These are phyloP conservation scores for Sugiyamaella castrensis DNA, from an alignment of 1,139 yeast genomes.

Conservation along the genomic window DNA sequence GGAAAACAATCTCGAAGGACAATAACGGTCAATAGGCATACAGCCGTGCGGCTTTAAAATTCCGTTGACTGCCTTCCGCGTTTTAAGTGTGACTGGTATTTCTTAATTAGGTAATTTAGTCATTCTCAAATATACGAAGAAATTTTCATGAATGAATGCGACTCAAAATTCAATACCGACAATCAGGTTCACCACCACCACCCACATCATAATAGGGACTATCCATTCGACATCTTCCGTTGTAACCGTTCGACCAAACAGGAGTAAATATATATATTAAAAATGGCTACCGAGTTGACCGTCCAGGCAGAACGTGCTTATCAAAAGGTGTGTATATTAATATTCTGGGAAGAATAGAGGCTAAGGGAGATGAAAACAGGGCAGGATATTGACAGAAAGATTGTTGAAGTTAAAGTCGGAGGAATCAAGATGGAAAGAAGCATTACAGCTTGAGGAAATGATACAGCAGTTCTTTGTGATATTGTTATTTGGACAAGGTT, in stretches of 20 bases:
- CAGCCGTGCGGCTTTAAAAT: too few species aligned
- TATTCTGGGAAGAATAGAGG: too few species aligned
- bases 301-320: slow-evolving; percentile 99
- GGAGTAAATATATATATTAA: slow-evolving; percentile 26
- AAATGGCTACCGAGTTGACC: slow-evolving; percentile 99
- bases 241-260: slow-evolving; percentile 12
- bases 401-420: background rate
- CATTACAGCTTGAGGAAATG: too few species aligned
- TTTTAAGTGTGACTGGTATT: slow-evolving; percentile 1
- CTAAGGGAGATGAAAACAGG: slow-evolving; percentile 1
- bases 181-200: too few species aligned
- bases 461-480: too few species aligned
- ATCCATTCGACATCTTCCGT: slow-evolving; percentile 7
- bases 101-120: background rate
- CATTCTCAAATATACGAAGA: slow-evolving; percentile 3
- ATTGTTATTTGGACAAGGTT: too few species aligned
- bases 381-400: too few species aligned
- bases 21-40: too few species aligned
- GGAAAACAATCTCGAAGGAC: too few species aligned
- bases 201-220: too few species aligned
- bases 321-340: slow-evolving; percentile 76
- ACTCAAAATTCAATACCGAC: background rate
- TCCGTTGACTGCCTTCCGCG: too few species aligned
- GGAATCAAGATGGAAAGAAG: too few species aligned
- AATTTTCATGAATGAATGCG: slow-evolving; percentile 4